Evolutionary conservation across 2,329 filamentous ascomycete species (phyloP).

Genomic region (Thyridium curvatum): DNA sequence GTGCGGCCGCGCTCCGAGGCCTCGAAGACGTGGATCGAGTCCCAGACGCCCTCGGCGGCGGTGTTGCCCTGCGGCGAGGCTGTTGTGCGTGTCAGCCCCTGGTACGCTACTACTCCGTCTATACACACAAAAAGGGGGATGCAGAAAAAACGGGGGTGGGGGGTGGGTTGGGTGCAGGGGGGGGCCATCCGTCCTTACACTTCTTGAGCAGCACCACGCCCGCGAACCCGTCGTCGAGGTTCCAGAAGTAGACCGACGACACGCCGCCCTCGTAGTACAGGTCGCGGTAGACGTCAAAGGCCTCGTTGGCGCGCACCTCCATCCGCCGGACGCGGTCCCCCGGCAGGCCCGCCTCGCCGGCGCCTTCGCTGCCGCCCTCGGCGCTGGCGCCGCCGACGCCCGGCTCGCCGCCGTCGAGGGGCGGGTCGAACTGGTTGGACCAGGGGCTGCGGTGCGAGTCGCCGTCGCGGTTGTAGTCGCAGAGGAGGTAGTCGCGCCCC

Average conservation of each 20-base stretch:
- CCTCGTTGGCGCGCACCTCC: constrained; percentile 90
- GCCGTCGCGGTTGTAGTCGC: constrained; percentile 99
- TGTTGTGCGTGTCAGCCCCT: constrained; percentile 21
- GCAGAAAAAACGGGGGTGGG: too few relatives aligned
- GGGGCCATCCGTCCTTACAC: constrained; percentile 52
- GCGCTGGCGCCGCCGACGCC: constrained; percentile 41
- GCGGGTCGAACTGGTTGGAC: constrained; percentile 97
- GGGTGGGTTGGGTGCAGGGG: too few relatives aligned
- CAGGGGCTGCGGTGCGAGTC: constrained; percentile 98
- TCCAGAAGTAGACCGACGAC: constrained; percentile 96
- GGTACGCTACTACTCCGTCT: too few relatives aligned
- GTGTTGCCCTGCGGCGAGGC: constrained; percentile 56
- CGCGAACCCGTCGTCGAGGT: constrained; percentile 94
- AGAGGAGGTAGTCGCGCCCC: constrained; percentile 92
- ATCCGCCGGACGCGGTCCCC: constrained; percentile 88
- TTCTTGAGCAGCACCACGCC: constrained; percentile 96
- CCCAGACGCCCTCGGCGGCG: constrained; percentile 78
- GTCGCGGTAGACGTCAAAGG: constrained; percentile 94
- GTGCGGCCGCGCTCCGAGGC: constrained; percentile 86
- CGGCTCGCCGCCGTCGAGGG: constrained; percentile 59
- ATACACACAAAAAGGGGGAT: too few relatives aligned
- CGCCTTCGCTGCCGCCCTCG: constrained; percentile 48
- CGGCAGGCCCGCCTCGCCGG: constrained; percentile 76
- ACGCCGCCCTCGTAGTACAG: constrained; percentile 96
- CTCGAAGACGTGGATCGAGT: constrained; percentile 98